These are phyloP conservation scores for Fusarium goolgardi DNA, from an alignment of 2,329 filamentous ascomycete genomes.

Conservation along the genomic window DNA sequence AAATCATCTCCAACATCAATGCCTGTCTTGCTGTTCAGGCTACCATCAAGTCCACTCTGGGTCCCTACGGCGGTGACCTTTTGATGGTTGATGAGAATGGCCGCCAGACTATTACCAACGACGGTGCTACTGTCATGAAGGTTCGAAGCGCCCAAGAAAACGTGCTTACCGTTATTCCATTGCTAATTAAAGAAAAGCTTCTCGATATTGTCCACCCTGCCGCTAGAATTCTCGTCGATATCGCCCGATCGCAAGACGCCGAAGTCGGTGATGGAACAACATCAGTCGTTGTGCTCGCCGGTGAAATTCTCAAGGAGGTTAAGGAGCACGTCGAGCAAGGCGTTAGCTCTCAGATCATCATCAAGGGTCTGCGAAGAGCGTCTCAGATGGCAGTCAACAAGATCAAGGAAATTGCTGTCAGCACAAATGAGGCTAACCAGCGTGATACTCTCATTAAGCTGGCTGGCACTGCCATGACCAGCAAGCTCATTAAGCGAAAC, in stretches of 20 bases:
- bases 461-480: constrained; percentile 97
- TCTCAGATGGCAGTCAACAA: constrained; percentile 96
- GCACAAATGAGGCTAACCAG: constrained; percentile 83
- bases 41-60: constrained; percentile 94
- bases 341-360: constrained; percentile 96
- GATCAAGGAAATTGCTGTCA: constrained; percentile 95
- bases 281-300: constrained; percentile 96
- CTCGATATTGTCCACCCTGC: constrained; percentile 99
- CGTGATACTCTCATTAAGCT: constrained; percentile 90
- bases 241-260: constrained; percentile 97
- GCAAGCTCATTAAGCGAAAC: constrained; percentile 98
- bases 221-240: constrained; percentile 96
- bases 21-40: constrained; percentile 95
- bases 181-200: constrained; percentile 65
- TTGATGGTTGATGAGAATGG: constrained; percentile 97
- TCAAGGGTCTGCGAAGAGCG: constrained; percentile 92
- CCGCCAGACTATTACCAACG: constrained; percentile 97
- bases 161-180: not conserved
- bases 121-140: constrained; percentile 99
- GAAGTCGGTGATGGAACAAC: constrained; percentile 99
- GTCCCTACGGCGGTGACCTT: constrained; percentile 95
- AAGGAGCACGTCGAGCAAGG: constrained; percentile 97
- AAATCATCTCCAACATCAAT: constrained; percentile 98
- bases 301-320: constrained; percentile 96
- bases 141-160: constrained; percentile 56